phyloP scores from a whole-genome alignment of 805 yeast species.

The Priceomyces castillae region DNA sequence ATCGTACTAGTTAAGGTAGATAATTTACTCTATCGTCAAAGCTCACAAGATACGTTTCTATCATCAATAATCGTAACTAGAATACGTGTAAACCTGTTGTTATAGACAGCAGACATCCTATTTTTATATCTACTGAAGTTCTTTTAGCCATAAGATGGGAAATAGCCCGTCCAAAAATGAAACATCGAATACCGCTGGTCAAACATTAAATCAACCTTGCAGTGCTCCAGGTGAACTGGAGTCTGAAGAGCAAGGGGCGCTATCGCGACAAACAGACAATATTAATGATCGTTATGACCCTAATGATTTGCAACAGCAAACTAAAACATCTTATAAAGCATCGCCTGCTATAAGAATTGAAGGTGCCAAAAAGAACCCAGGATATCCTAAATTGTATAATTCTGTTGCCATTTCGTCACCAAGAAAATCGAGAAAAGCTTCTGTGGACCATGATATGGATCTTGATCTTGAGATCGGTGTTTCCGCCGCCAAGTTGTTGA shows the following conservation, averaged over 20 bases:
- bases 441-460: constrained; percentile 16
- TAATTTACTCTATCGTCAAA: background rate
- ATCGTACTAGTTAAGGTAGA: no score
- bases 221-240: constrained; percentile 32
- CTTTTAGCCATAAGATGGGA: constrained; percentile 43
- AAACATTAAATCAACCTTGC: constrained; percentile 17
- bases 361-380: constrained; percentile 2
- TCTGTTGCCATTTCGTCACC: constrained; percentile 1
- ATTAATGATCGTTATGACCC: constrained; percentile 8
- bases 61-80: no score
- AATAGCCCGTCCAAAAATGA: constrained; percentile 62
- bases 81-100: background rate
- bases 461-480: constrained; percentile 44
- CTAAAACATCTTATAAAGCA: constrained; percentile 1
- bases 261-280: constrained; percentile 24
- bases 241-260: constrained; percentile 44
- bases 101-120: background rate
- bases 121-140: background rate
- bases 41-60: background rate
- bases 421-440: background rate
- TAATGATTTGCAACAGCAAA: constrained; percentile 1
- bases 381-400: constrained; percentile 3
- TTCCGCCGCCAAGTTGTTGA: constrained; percentile 43
- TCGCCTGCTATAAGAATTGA: constrained; percentile 6
- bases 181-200: constrained; percentile 21